phyloP scores from a whole-genome alignment of 2,329 filamentous ascomycete genomes.

The Madurella fahalii region DNA sequence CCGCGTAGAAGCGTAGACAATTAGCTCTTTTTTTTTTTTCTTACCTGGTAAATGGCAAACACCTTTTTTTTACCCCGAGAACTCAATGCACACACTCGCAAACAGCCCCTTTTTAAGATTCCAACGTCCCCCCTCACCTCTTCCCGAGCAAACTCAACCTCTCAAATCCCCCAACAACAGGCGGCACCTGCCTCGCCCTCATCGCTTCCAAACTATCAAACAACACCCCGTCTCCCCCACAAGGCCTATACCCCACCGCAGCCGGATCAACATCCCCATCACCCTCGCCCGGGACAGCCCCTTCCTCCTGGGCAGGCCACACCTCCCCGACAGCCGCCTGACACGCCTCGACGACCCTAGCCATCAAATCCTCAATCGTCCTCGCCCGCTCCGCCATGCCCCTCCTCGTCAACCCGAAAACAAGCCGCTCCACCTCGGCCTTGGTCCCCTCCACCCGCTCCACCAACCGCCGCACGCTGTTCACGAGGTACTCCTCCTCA shows the following conservation, averaged over 20 bases:
- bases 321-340: conserved; percentile 64
- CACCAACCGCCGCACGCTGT: conserved; percentile 76
- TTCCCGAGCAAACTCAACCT: conserved; percentile 44
- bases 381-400: conserved; percentile 84
- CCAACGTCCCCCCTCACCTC: background rate
- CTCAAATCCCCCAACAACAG: conserved; percentile 46
- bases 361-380: conserved; percentile 69
- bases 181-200: conserved; percentile 44
- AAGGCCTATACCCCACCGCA: conserved; percentile 33
- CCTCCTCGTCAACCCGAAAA: conserved; percentile 72
- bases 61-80: too few relatives aligned
- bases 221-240: conserved; percentile 51
- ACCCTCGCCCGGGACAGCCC: conserved; percentile 22
- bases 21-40: too few relatives aligned
- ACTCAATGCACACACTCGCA: too few relatives aligned
- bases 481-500: conserved; percentile 94
- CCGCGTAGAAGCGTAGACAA: too few relatives aligned
- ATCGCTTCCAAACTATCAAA: conserved; percentile 47
- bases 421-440: conserved; percentile 68
- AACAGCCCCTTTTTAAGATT: background rate
- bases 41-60: too few relatives aligned
- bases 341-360: conserved; percentile 70
- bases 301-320: conserved; percentile 36
- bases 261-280: conserved; percentile 19
- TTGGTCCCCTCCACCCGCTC: conserved; percentile 72